Base-by-base conservation (phyloP, 1,139 yeast species). In the Candida sanyaensis region DNA sequence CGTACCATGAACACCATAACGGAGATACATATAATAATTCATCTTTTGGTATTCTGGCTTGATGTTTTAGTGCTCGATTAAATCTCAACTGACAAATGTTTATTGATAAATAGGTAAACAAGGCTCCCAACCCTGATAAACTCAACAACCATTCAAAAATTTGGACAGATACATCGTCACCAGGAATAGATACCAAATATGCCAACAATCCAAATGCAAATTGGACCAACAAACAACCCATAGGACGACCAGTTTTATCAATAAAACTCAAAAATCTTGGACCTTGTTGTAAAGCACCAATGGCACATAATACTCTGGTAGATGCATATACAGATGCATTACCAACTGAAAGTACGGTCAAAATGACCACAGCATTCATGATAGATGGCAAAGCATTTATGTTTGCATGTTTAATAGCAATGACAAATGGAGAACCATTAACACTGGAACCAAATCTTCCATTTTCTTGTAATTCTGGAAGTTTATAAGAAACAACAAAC, bases 401-500 rank as follows among this genome's bases (percentile, higher is more conserved):
- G 28, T 62, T 53, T 4, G 71, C 71, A 34, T 59, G 59, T 51
- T 60, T 61, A 36, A 71, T 69, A 32, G 77, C 77, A 51, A 72
- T 66, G 23, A 72, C 77, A 56, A 71, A 72, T 2, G 77, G 77
- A 5, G 76, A 71, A 17, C 70, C 62, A 45, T 71, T 68, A 41
- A 64, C 55, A 46, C 62, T 64, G 12, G 57, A 60, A 13, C 60
- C 58, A 40, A 50, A 38, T 34, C 41, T 34, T 24, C 40, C 17
- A 41, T 41, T 32, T 40, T 49, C 58, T 9, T 58, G 50, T 36
- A 64, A 52, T 12, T 48, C 47, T 2, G 57, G 52, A 34, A 58
- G 55, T 45, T 60, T 63, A 54, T 66, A 69, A 12, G 69, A 61
- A 4, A 69, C 71, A 24, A 69, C 55, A 40, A 66, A 63, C 9